Conservation (phyloP, 768 basidiomycete genomes). For the Naganishia vaughanmartiniae region DNA sequence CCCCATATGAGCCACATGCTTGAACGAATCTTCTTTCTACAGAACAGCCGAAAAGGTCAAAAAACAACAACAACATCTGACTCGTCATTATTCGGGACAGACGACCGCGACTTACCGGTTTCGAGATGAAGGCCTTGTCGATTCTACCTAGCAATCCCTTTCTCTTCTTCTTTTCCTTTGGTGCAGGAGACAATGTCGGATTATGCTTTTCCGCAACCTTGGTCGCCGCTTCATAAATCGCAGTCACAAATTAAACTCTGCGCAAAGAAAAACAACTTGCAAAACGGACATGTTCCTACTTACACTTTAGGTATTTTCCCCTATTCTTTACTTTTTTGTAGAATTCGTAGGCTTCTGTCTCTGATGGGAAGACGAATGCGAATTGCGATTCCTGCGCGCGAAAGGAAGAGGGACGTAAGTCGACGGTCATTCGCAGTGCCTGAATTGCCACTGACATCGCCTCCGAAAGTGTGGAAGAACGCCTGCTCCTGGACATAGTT, state of each 20-base stretch:
- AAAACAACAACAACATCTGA: too few relatives aligned
- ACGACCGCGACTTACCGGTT: conserved; percentile 59
- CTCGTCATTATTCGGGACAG: too few relatives aligned
- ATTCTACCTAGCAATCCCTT: conserved; percentile 68
- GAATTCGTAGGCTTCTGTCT: conserved; percentile 76
- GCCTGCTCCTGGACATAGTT: conserved; percentile 78
- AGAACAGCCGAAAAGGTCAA: background rate
- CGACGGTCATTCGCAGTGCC: background rate
- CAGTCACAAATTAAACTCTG: background rate
- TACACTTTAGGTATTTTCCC: conserved; percentile 61
- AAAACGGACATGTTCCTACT: conserved; percentile 8
- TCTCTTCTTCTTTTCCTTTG: conserved; percentile 45
- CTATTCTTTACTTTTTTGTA: conserved; percentile 74
- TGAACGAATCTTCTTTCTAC: conserved; percentile 61
- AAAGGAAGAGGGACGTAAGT: background rate
- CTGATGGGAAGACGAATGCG: conserved; percentile 83
- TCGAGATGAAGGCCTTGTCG: conserved; percentile 89
- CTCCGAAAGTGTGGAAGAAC: conserved; percentile 87
- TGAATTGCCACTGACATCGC: conserved; percentile 68
- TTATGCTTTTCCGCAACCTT: conserved; percentile 25
- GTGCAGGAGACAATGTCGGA: background rate
- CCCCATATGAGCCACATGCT: conserved; percentile 92
- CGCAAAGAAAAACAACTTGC: background rate
- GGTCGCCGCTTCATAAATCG: conserved; percentile 17
- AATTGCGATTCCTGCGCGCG: conserved; percentile 74